A percentile compares a stretch with the other conserved stretches of the same genome.
These are phyloP conservation scores for Pholiota microspora DNA, from an alignment of 768 basidiomycete genomes.

Conservation along the genomic window DNA sequence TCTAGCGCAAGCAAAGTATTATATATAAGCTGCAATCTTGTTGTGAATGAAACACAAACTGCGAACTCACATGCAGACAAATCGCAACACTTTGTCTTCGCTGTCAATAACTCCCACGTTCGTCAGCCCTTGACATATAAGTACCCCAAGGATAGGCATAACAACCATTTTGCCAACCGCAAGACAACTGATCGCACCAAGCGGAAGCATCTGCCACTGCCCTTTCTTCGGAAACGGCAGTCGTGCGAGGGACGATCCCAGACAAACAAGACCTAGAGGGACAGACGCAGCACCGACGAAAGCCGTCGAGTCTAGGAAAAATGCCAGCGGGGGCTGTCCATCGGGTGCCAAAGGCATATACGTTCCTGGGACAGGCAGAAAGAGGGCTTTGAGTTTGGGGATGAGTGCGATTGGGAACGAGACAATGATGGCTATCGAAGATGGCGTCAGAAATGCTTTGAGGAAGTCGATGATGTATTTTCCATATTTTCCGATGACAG, in stretches of 20 bases:
- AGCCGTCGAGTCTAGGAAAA: slow-evolving; percentile 21
- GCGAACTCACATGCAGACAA: slow-evolving; percentile 63
- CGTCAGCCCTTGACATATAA: slow-evolving; percentile 52
- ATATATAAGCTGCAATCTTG: not conserved
- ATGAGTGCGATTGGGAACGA: slow-evolving; percentile 57
- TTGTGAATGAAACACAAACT: not conserved
- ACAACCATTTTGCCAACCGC: slow-evolving; percentile 55
- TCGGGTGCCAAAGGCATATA: slow-evolving; percentile 56
- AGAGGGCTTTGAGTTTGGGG: slow-evolving; percentile 58
- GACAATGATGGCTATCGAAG: slow-evolving; percentile 51
- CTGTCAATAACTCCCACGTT: slow-evolving; percentile 41
- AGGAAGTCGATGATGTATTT: slow-evolving; percentile 24
- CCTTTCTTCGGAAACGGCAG: slow-evolving; percentile 45
- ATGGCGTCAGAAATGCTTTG: slow-evolving; percentile 41
- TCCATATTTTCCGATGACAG: no score
- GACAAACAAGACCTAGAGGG: slow-evolving; percentile 58
- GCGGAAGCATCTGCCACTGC: slow-evolving; percentile 40
- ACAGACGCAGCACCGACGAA: slow-evolving; percentile 35
- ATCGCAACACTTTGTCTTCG: slow-evolving; percentile 58
- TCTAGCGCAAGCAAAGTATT: slow-evolving; percentile 25
- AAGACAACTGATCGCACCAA: slow-evolving; percentile 52
- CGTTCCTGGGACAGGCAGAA: slow-evolving; percentile 42
- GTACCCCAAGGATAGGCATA: slow-evolving; percentile 59
- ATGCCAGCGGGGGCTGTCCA: slow-evolving; percentile 62
- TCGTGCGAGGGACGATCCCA: slow-evolving; percentile 63